Evolutionary conservation across 257 asterid genomes (phyloP).

Genomic region (Solanum tarapatanum): DNA sequence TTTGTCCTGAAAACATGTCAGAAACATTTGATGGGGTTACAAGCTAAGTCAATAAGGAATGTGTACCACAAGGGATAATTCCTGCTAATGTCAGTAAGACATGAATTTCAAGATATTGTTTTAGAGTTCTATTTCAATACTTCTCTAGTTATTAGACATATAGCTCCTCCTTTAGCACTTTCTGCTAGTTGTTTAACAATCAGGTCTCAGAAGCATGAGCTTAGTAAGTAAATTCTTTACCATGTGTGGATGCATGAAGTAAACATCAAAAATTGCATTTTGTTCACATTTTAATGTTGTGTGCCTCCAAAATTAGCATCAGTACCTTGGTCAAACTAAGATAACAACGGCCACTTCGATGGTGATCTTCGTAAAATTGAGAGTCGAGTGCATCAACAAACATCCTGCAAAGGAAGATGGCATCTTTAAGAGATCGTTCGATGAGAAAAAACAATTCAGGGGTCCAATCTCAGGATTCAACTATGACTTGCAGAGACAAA

Average conservation of each 20-base stretch:
- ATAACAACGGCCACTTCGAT: conserved; percentile 51
- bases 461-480: neutral
- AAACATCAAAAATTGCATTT: neutral
- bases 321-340: conserved; percentile 68
- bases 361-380: conserved; percentile 55
- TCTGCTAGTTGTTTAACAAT: neutral
- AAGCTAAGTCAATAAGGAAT: neutral
- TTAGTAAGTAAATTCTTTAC: neutral
- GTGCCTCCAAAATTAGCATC: neutral
- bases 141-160: neutral
- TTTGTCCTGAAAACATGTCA: conserved; percentile 55
- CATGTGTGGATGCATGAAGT: neutral
- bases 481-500: neutral
- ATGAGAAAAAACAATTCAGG: neutral
- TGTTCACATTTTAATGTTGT: neutral
- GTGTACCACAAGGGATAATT: neutral
- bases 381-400: conserved; percentile 83
- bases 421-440: neutral
- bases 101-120: neutral
- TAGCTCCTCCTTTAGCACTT: neutral
- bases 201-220: neutral
- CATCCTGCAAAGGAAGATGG: conserved; percentile 37
- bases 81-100: neutral
- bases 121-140: neutral
- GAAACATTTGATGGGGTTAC: neutral